These are phyloP conservation scores for Kwoniella heveanensis DNA, from an alignment of 768 basidiomycete species.

Conservation along the genomic window DNA sequence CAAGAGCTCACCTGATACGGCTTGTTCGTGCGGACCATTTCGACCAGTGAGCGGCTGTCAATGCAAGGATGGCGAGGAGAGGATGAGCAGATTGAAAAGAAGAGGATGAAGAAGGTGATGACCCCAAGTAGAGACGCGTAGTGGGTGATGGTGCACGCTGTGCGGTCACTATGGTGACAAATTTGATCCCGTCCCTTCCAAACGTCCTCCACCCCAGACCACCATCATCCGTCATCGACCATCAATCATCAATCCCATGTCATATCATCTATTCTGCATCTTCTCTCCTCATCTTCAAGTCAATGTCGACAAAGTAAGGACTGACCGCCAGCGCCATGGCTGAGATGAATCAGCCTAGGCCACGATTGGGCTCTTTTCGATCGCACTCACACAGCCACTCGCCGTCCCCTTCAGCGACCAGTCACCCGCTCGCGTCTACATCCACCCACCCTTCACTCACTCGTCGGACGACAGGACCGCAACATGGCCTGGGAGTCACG, in stretches of 20 bases:
- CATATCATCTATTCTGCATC: too few relatives aligned
- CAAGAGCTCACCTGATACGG: constrained; percentile 17
- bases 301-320: too few relatives aligned
- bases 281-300: too few relatives aligned
- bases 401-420: constrained; percentile 1
- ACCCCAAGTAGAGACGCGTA: neutral
- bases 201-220: constrained; percentile 8
- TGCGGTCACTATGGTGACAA: too few relatives aligned
- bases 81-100: neutral
- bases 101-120: too few relatives aligned
- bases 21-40: constrained; percentile 19
- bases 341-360: constrained; percentile 16
- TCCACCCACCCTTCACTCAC: constrained; percentile 24
- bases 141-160: neutral
- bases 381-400: neutral
- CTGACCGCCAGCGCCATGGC: constrained; percentile 12
- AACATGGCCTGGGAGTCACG: neutral
- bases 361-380: constrained; percentile 5
- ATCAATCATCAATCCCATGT: too few relatives aligned
- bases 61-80: neutral
- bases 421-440: constrained; percentile 10
- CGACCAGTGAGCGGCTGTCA: neutral
- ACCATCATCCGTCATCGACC: too few relatives aligned
- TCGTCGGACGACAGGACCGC: constrained; percentile 8
- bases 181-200: constrained; percentile 17